Evolutionary conservation across 441 rosid species (phyloP), one percentile per base, ranked within the genome.

Genomic region (Mallotus repandus): DNA sequence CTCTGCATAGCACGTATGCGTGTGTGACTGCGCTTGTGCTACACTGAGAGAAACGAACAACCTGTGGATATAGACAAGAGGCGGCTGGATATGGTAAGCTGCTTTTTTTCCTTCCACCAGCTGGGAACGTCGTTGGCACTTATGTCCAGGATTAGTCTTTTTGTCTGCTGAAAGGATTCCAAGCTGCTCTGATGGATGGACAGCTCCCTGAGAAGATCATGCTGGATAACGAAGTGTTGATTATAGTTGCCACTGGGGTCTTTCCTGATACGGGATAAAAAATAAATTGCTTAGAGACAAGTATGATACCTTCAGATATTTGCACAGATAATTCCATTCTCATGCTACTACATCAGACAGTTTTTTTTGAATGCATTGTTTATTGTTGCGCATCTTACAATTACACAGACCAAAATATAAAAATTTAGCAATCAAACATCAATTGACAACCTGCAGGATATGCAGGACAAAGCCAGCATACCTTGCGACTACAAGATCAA

Each of bases 171-270:
- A n/a, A 78, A 46, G 19, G 57, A 70, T 29, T 68, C 78, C 3
- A 3, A 35, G 7, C 25, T 75, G 67, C 81, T 67, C 60, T 75
- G 85, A 57, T 3, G 35, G 74, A 89, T 84, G 15, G 89, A 86
- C 38, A 91, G 71, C 68, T 93, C 94, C 96, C 96, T 86, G 4
- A 93, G 83, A 76, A 87, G 74, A 82, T 87, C 94, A 64, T 93
- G 97, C 73, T 91, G 92, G 61, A 45, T 75, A 63, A 83, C 87
- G 66, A 81, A 65, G 82, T 85, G 0, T 83, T 86, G 41, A 48
- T 64, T 57, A 85, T 85, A 66, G 57, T 78, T 69, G 74, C 82
- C 12, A 18, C 12, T 7, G 19, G 2, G 19, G 70, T 77, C 80
- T 54, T 78, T 79, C 87, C 92, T 82, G 83, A 25, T 38, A 43